Evolutionary conservation across 164 flowering plant species (phyloP), one percentile per base, ranked within the genome.

Genomic region (Nymphaea thermarum): DNA sequence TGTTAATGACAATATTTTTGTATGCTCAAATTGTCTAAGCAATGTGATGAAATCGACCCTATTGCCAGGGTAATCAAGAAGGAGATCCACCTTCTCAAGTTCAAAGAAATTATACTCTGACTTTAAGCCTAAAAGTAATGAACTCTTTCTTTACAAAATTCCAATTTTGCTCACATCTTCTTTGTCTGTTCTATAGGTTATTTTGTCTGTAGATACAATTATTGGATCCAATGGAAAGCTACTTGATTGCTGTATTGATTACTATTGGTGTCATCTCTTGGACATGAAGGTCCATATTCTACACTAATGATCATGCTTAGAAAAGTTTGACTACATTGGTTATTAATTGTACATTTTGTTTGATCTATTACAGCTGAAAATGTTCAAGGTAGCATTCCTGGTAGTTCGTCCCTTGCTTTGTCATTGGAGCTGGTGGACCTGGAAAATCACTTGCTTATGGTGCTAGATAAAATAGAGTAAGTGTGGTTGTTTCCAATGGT

Each of bases 391-490:
- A n/a, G 16, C 7, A 17, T 17, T 62, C 41, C 64, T n/a, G 64
- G 5, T 62, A 17, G 42, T 2, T 80, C 85, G 60, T 80, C 82
- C 42, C 73, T 86, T 42, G 45, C 61, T 12, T 86, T 14, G 45
- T 84, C 16, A 82, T 71, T 59, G 91, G 91, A 60, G 87, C 88
- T 71, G 91, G 91, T 62, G 88, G 91, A 61, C 88, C 88, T 60
- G 91, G 91, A 71, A 79, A 84, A 76, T 88, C 91, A 66, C 69
- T 86, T 17, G 88, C 91, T 12, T 80, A 81, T 64, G 91, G 91
- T 55, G 91, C 87, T 43, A 83, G 73, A 75, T 76, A 63, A 53
- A 79, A 84, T 67, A 83, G 84, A 68, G 88, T 87, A 17, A 61
- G 74, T 11, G 18, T 84, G 6, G 61, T 83, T 25, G 68, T 86